phyloP scores from a whole-genome alignment of 768 basidiomycete species.

The Trametes gibbosa region DNA sequence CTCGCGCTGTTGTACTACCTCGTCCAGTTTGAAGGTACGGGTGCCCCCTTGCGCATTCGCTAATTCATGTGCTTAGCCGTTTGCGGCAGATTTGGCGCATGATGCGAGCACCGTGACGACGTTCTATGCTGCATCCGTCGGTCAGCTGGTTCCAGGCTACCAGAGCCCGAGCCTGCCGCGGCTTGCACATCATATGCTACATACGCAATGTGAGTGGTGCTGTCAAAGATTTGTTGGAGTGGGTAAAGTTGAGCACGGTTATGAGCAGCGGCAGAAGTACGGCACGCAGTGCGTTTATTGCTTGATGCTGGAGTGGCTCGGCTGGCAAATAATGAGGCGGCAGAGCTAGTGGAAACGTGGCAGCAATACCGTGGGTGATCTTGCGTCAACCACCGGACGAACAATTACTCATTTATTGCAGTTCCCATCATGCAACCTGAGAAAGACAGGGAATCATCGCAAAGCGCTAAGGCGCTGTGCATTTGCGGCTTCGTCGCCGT shows the following conservation, averaged over 20 bases:
- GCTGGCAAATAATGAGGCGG: slow-evolving; percentile 66
- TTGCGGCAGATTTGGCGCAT: slow-evolving; percentile 57
- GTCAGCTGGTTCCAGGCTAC: slow-evolving; percentile 52
- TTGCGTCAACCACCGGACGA: neutral
- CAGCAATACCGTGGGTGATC: slow-evolving; percentile 54
- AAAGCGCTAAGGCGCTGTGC: slow-evolving; percentile 69
- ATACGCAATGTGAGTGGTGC: slow-evolving; percentile 56
- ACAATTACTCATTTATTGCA: neutral
- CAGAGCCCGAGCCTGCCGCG: slow-evolving; percentile 68
- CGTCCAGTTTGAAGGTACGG: slow-evolving; percentile 67
- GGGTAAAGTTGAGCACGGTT: neutral
- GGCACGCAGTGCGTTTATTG: slow-evolving; percentile 70
- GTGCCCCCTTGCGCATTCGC: neutral
- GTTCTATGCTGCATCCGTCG: slow-evolving; percentile 77
- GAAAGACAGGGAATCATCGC: slow-evolving; percentile 54
- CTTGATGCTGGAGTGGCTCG: slow-evolving; percentile 74
- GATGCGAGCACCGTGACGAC: slow-evolving; percentile 71
- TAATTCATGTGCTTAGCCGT: neutral
- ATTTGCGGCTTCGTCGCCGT: slow-evolving; percentile 81
- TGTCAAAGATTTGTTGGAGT: neutral
- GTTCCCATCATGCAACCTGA: slow-evolving; percentile 38
- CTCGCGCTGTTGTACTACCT: slow-evolving; percentile 66
- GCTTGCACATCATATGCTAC: slow-evolving; percentile 75
- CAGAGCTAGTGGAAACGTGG: slow-evolving; percentile 56
- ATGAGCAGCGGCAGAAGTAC: slow-evolving; percentile 56